Percentiles rank a stretch among this genome's conserved stretches.
Evolutionary conservation across 163 green algal species (phyloP).

Genomic region (Coccomyxa subellipsoidea): DNA sequence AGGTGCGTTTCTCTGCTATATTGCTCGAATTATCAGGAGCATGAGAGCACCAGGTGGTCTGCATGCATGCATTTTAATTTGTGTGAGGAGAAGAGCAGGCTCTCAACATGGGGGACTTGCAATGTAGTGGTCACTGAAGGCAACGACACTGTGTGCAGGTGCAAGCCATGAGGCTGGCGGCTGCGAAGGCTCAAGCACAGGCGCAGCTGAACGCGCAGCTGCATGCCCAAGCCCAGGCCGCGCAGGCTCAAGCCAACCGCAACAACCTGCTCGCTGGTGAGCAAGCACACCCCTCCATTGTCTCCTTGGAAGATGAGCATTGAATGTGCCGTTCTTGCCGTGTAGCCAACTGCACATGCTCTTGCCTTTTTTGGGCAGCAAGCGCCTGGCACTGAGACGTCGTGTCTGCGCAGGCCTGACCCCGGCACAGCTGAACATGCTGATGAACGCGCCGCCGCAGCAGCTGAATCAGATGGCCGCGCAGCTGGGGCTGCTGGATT

Average conservation of each 20-base stretch:
- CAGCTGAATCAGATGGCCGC: neutral
- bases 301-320: no score
- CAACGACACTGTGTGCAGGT: neutral
- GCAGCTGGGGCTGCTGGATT: neutral
- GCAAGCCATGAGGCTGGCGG: neutral
- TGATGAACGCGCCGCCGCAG: neutral
- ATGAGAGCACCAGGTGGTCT: neutral
- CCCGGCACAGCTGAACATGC: neutral
- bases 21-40: no score
- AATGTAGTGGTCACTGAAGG: no score
- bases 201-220: neutral
- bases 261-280: conserved; percentile 1
- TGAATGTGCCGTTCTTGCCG: no score
- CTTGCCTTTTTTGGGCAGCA: no score
- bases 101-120: no score
- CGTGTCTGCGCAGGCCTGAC: neutral
- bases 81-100: no score
- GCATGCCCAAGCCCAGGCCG: neutral
- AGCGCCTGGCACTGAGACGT: neutral
- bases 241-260: neutral
- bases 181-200: neutral
- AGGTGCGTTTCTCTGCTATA: neutral
- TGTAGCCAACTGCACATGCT: no score
- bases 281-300: no score
- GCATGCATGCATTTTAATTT: neutral